Base-by-base conservation (phyloP, 176 grass and related monocot species). In the Eragrostis nindensis region DNA sequence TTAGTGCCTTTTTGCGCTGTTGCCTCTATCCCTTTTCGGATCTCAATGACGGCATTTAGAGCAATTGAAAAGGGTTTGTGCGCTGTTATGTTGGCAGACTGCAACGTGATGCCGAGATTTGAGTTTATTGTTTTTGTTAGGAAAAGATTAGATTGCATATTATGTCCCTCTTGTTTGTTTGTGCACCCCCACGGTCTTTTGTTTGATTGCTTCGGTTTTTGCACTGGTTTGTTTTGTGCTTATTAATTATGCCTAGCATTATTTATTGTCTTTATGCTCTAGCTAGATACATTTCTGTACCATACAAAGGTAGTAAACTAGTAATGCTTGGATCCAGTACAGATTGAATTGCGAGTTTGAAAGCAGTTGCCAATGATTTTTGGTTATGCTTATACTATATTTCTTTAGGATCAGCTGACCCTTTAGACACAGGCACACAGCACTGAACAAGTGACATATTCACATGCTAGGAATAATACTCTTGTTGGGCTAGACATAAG, bases 31-130 rank as follows among this genome's bases (percentile, higher is more conserved):
- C 17, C 41, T 48, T 77, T 77, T 64, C 16, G 60, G 59, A 77
- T 77, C 75, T 77, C 75, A 48, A 77, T 63, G 75, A 48, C 41
- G 57, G 57, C 11, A 32, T 62, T 47, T 21, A 2, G 0, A 0
- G 25, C 74, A 64, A 32, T 77, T n/a, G 11, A 48, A 64, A 77
- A 76, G 22, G 8, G 0, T 47, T 21, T 52, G 52, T 60, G 38
- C 52, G 59, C 36, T 75, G 36, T 59, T 75, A 40, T 56, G 73
- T 29, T 62, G 13, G 22, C 57, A 22, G 74, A 77, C 18, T 11
- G 74, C 25, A 60, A 63, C 42, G 16, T 25, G 3, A 29, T 57
- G 14, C 6, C n/a, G 5, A 26, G 3, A 16, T 18, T 62, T 43
- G 47, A 13, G 47, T 26, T 27, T 62, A 62, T 29, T 17, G 12